Percentiles rank a stretch among this genome's conserved stretches.
These are phyloP conservation scores for Neonectria sp. DNA, from an alignment of 2,329 filamentous ascomycete species.

Conservation along the genomic window DNA sequence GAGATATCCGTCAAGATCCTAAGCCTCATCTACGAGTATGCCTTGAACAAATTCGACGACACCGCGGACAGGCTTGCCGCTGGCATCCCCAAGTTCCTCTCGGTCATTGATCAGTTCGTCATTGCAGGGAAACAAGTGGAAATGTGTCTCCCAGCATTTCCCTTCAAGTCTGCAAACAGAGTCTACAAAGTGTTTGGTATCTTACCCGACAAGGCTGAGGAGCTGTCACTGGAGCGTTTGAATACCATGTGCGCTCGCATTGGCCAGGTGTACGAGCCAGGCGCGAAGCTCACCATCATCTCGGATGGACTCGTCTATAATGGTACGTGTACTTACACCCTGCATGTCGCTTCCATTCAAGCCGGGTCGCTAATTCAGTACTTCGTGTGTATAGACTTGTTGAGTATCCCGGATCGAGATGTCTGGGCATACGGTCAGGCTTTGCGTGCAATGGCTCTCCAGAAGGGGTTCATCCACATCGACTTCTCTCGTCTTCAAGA, in stretches of 20 bases:
- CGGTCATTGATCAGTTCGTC: slow-evolving; percentile 44
- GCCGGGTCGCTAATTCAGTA: neutral
- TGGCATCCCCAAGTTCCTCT: slow-evolving; percentile 42
- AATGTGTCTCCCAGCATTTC: slow-evolving; percentile 50
- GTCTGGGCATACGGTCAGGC: slow-evolving; percentile 59
- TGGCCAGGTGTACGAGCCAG: slow-evolving; percentile 46
- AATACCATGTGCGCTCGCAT: slow-evolving; percentile 49
- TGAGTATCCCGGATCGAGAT: slow-evolving; percentile 57
- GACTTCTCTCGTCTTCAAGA: slow-evolving; percentile 63
- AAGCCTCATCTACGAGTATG: slow-evolving; percentile 46
- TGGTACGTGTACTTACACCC: slow-evolving; percentile 51
- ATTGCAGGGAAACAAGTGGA: slow-evolving; percentile 33
- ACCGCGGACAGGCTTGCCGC: slow-evolving; percentile 31
- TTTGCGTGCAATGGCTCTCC: slow-evolving; percentile 55
- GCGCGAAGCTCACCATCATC: slow-evolving; percentile 58
- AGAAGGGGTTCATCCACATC: slow-evolving; percentile 58
- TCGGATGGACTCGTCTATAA: slow-evolving; percentile 70
- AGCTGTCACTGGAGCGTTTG: slow-evolving; percentile 46
- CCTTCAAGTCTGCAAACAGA: slow-evolving; percentile 54
- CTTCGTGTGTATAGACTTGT: slow-evolving; percentile 43
- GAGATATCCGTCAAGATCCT: slow-evolving; percentile 35
- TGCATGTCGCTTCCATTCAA: neutral
- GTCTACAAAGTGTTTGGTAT: slow-evolving; percentile 50
- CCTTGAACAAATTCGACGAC: slow-evolving; percentile 48
- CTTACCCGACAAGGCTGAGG: slow-evolving; percentile 52